phyloP scores from a whole-genome alignment of 306 rosid species.

The Trichosanthes cucumerina region DNA sequence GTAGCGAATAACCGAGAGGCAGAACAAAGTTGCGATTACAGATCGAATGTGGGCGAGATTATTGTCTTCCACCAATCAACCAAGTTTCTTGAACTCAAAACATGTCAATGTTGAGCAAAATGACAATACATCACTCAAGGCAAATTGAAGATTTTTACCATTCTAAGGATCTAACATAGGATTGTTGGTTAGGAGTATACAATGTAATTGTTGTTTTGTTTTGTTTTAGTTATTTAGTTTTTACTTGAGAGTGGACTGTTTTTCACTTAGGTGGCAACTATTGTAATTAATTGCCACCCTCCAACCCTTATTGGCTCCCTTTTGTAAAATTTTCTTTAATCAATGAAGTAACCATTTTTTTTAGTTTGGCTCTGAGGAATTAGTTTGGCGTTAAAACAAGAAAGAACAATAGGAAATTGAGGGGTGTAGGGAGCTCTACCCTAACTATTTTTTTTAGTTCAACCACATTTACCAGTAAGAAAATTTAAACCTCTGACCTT shows the following conservation, averaged over 20 bases:
- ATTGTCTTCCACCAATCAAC: slow-evolving; percentile 54
- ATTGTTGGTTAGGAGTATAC: too few relatives aligned
- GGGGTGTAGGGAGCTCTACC: too few relatives aligned
- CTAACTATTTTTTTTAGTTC: too few relatives aligned
- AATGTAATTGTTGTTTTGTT: too few relatives aligned
- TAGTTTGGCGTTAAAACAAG: too few relatives aligned
- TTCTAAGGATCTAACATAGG: background rate
- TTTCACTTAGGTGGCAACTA: background rate
- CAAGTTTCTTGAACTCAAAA: slow-evolving; percentile 38
- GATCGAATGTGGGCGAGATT: slow-evolving; percentile 74
- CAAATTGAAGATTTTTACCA: background rate
- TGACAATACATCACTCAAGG: background rate
- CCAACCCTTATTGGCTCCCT: background rate
- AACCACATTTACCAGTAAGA: too few relatives aligned
- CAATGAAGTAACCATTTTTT: background rate
- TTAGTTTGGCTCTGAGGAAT: too few relatives aligned
- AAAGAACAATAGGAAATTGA: too few relatives aligned
- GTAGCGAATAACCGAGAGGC: slow-evolving; percentile 42
- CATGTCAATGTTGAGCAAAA: background rate
- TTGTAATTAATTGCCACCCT: background rate
- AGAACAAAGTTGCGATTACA: slow-evolving; percentile 47
- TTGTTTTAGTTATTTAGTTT: too few relatives aligned
- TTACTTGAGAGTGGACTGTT: background rate
- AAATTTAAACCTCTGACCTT: too few relatives aligned
- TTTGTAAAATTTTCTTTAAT: background rate